Base-by-base conservation (phyloP, 306 rosid genomes). In the Casuarina equisetifolia region DNA sequence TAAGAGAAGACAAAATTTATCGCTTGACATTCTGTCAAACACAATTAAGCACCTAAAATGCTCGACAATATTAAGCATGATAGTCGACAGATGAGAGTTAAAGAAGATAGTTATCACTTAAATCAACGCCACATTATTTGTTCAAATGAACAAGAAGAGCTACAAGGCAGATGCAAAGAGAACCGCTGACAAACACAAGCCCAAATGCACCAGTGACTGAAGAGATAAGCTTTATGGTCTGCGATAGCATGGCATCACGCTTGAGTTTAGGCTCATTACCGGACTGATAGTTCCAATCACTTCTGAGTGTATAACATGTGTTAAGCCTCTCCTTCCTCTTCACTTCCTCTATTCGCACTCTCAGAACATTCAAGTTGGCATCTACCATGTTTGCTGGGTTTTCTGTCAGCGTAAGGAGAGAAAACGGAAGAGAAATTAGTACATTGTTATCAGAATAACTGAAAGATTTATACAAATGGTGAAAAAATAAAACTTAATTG, bases 181-280 rank as follows among this genome's bases (percentile, higher is more conserved):
- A 80, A 72, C 90, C 92, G 67, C 68, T 1, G 73, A 89, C 79
- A 74, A 84, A 73, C 68, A 86, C 90, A 71, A 89, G 84, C 2
- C 86, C 92, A 58, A 86, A 55, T 78, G 79, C 78, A 86, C 82
- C 79, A 69, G 84, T 77, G 17, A 80, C 79, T 76, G 70, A 78
- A 9, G 82, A 81, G 70, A 84, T 20, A 59, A 84, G 69, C 88
- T 80, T 84, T n/a, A 74, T 70, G 12, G 49, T 76, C 51, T 80
- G 53, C 39, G 78, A 78, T 42, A 76, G 6, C 13, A 86, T 20
- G 11, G 13, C 72, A 67, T 73, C 55, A 49, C 78, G 70, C 80
- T 77, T 76, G 38, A 35, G 2, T 68, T 64, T 74, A 4, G 32
- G 4, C 3, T 63, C 84, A 81, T 70, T 78, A 17, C 19, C 44